Evolutionary conservation across 768 basidiomycete genomes (phyloP), one percentile per base, ranked within the genome.

Genomic region (Galerina sulciceps): DNA sequence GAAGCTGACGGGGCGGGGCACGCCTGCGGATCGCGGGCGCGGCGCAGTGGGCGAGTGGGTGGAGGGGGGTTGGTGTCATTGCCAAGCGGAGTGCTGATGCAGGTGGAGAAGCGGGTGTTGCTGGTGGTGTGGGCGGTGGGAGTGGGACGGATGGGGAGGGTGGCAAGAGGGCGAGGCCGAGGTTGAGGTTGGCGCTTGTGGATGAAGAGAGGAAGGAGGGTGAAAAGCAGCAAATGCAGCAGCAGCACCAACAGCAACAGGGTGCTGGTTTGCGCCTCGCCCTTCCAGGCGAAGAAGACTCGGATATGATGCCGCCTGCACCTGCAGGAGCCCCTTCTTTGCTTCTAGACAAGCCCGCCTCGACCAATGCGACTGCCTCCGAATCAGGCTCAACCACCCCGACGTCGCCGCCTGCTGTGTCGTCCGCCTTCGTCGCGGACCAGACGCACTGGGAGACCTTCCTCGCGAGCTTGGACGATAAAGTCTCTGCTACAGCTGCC

Each of bases 1-100:
- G 6, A 71, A 61, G 37, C 49, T 70, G n/a, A 65, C 73, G n/a
- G 73, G 75, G 22, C 55, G 67, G 26, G 74, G 75, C 11, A 77
- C 75, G 43, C 75, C 75, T n/a, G 66, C 71, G 1, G 69, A 77
- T 58, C 60, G 69, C 23, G 1, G 44, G 75, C 38, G 68, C 64
- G 45, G 65, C 55, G 49, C 55, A 65, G 63, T 77, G 75, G 75
- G 69, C 62, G 10, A 53, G 44, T 36, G 68, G 63, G 41, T 46
- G 56, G 62, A 44, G 23, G 48, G 38, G 10, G 47, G 15, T 47
- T 9, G 40, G 31, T 6, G 38, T 38, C 6, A 26, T 26, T 26
- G 26, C 26, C 26, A 31, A 31, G 26, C 26, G 26, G 8, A 8
- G 26, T 31, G 26, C 26, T 31, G 26, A 31, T 31, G 26, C 26